These are phyloP conservation scores for Abrus precatorius DNA, from an alignment of 306 rosid species.

Conservation along the genomic window DNA sequence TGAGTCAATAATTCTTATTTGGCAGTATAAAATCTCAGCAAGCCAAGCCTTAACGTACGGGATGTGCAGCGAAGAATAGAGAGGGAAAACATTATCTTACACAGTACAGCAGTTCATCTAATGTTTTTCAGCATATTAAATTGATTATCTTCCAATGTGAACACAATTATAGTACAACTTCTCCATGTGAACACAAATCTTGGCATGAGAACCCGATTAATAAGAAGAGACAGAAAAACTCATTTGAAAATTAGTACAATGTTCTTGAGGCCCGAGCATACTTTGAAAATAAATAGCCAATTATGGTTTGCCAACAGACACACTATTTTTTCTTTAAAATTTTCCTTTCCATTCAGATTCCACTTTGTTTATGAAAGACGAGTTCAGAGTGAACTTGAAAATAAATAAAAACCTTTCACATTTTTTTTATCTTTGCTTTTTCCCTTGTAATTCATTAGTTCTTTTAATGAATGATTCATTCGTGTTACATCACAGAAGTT, in stretches of 20 bases:
- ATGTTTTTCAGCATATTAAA: neutral
- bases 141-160: constrained; percentile 5
- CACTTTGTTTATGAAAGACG: neutral
- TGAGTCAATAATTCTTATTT: neutral
- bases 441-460: neutral
- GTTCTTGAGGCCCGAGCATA: constrained; percentile 1
- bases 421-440: neutral
- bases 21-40: neutral
- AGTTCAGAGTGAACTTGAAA: neutral
- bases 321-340: neutral
- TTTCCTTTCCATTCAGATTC: neutral
- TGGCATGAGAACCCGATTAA: too few relatives aligned
- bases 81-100: neutral
- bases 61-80: neutral
- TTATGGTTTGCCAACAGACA: constrained; percentile 2
- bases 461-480: neutral
- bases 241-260: neutral
- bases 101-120: neutral
- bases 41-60: neutral
- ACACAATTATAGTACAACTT: neutral
- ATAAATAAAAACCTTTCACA: constrained; percentile 14
- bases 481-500: neutral
- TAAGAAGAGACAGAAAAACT: neutral
- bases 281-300: neutral
- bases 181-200: too few relatives aligned